Conservation (phyloP, 352 stramenopile genomes). For the Globisporangium mamillatum region DNA sequence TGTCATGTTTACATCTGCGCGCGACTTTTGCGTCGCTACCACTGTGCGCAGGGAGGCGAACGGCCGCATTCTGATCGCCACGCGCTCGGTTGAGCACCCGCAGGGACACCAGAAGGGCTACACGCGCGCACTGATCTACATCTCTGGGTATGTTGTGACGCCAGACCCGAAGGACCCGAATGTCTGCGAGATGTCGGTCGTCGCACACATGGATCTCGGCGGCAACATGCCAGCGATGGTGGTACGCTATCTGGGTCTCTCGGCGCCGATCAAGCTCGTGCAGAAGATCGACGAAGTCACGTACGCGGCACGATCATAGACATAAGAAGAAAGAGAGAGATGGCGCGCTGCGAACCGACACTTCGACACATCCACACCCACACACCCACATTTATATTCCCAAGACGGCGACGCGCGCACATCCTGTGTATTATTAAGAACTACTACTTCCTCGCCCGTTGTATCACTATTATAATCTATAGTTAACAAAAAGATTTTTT, state of each 20-base stretch:
- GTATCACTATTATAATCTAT: slow-evolving; percentile 14
- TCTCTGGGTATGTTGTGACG: slow-evolving; percentile 73
- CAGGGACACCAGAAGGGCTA: slow-evolving; percentile 48
- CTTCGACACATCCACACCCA: background rate
- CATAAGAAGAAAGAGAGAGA: background rate
- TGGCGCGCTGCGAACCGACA: background rate
- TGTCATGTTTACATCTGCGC: slow-evolving; percentile 73
- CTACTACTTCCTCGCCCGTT: slow-evolving; percentile 1
- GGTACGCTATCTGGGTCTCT: slow-evolving; percentile 71
- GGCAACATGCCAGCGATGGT: slow-evolving; percentile 67
- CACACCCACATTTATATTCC: background rate
- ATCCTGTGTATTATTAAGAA: slow-evolving; percentile 8
- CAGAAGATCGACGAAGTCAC: slow-evolving; percentile 63
- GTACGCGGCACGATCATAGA: slow-evolving; percentile 12
- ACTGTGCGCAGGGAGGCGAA: slow-evolving; percentile 44
- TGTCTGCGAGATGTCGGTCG: slow-evolving; percentile 61
- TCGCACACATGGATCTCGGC: slow-evolving; percentile 79
- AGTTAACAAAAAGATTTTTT: background rate
- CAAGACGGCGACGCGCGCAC: background rate
- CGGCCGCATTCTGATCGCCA: slow-evolving; percentile 66
- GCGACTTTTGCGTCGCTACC: slow-evolving; percentile 72
- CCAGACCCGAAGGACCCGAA: slow-evolving; percentile 58
- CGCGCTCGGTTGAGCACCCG: slow-evolving; percentile 61
- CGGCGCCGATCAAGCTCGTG: slow-evolving; percentile 80
- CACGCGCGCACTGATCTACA: slow-evolving; percentile 40